Evolutionary conservation across 805 yeast species (phyloP).

Genomic region (Danielia reshetovae): DNA sequence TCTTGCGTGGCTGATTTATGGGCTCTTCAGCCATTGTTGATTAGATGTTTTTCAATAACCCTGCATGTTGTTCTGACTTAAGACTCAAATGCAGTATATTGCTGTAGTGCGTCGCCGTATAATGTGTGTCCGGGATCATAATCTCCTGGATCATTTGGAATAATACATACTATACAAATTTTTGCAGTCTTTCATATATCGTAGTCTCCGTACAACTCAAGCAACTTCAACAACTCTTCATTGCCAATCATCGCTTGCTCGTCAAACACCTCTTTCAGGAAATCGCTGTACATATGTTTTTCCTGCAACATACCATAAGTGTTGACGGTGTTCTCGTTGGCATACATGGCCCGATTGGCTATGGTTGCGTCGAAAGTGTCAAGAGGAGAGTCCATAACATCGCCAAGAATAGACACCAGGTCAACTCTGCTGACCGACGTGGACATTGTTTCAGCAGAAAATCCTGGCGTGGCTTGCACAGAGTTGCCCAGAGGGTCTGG

Average conservation of each 20-base stretch:
- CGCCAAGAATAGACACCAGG: not conserved
- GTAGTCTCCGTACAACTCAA: slow-evolving; percentile 33
- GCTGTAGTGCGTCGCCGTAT: too few species aligned
- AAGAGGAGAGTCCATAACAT: not conserved
- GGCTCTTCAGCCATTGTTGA: too few species aligned
- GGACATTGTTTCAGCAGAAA: not conserved
- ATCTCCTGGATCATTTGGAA: too few species aligned
- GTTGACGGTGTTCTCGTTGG: slow-evolving; percentile 13
- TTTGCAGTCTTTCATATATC: slow-evolving; percentile 10
- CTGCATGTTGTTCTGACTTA: too few species aligned
- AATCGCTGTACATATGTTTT: slow-evolving; percentile 11
- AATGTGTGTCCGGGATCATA: too few species aligned
- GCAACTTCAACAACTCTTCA: slow-evolving; percentile 33
- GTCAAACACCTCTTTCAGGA: slow-evolving; percentile 13
- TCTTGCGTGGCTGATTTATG: slow-evolving; percentile 13
- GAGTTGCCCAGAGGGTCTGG: not conserved
- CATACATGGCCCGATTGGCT: slow-evolving; percentile 17
- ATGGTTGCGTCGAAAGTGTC: slow-evolving; percentile 9
- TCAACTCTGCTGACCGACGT: not conserved
- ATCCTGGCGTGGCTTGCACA: not conserved
- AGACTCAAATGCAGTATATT: too few species aligned
- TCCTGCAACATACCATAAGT: slow-evolving; percentile 15
- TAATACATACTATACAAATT: too few species aligned
- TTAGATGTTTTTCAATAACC: too few species aligned
- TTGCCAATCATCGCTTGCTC: slow-evolving; percentile 18